These are phyloP conservation scores for Arthroderma uncinatum DNA, from an alignment of 2,329 filamentous ascomycete genomes.

Conservation along the genomic window DNA sequence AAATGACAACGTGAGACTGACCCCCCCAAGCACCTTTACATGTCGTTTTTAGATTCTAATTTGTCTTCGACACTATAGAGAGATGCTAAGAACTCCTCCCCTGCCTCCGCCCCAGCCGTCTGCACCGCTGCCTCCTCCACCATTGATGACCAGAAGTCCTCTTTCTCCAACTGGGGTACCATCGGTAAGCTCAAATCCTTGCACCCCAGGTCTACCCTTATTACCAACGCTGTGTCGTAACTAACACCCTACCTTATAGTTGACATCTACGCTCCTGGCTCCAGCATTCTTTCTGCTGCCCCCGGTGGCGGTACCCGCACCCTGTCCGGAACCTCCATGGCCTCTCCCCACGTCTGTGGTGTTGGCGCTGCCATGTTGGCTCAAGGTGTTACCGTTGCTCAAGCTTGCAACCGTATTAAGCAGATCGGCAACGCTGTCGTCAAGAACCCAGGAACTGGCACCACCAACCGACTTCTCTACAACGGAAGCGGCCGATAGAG, in stretches of 20 bases:
- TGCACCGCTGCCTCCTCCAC: slow-evolving; percentile 35
- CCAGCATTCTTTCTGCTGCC: slow-evolving; percentile 42
- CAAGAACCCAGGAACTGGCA: slow-evolving; percentile 16
- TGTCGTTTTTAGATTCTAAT: not conserved
- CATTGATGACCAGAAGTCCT: slow-evolving; percentile 24
- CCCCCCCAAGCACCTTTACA: no score
- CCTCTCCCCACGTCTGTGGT: slow-evolving; percentile 40
- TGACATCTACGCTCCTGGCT: slow-evolving; percentile 48
- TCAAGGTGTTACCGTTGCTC: slow-evolving; percentile 37
- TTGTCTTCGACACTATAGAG: slow-evolving; percentile 11
- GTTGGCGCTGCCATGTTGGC: slow-evolving; percentile 44
- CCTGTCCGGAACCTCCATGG: slow-evolving; percentile 31
- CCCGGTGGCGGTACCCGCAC: slow-evolving; percentile 38
- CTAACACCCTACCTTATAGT: slow-evolving; percentile 20
- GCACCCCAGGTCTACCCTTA: not conserved
- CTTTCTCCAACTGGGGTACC: slow-evolving; percentile 33
- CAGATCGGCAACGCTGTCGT: slow-evolving; percentile 36
- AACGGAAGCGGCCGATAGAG: slow-evolving; percentile 17
- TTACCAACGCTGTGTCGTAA: not conserved
- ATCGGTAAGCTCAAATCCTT: slow-evolving; percentile 22
- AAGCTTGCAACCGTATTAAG: slow-evolving; percentile 42
- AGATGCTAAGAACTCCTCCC: slow-evolving; percentile 27
- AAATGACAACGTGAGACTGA: slow-evolving; percentile 27
- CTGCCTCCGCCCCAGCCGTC: slow-evolving; percentile 30
- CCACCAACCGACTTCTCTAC: slow-evolving; percentile 22